Base-by-base conservation (phyloP, 2,329 filamentous ascomycete genomes). In the Fusarium hostae region DNA sequence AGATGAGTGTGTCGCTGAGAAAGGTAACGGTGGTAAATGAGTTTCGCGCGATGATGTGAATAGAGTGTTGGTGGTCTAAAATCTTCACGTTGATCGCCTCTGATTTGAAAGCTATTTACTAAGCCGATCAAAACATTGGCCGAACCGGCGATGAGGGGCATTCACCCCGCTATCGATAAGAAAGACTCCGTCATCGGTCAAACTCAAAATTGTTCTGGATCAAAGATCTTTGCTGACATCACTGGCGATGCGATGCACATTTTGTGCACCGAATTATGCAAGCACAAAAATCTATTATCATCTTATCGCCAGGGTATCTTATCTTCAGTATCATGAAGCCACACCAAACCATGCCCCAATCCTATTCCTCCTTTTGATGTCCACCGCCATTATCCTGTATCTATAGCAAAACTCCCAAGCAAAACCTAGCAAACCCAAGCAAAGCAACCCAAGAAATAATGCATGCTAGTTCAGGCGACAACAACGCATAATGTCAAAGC, bases 51-150 rank as follows among this genome's bases (percentile, higher is more conserved):
- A 12, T 20, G 24, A 30, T 8, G 45, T 9, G 34, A 48, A 18
- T 48, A 18, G 16, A 12, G 26, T 10, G 13, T 9, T 9, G 5
- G 20, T 35, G 34, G 22, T 18, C 15, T 35, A 10, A 51, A 24
- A 51, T 37, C 48, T 52, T 52, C 12, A 20, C 37, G 15, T 11
- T 47, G n/a, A 50, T 47, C 7, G 16, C 55, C 28, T 26, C 55
- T 76, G 75, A 73, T 78, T 78, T 76, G 74, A 71, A 78, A 77
- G 75, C 76, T 44, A 68, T 74, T 76, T 75, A 75, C 74, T 76
- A 76, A 76, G 70, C 73, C 59, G 55, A 44, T 26, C 44, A 60
- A 72, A 41, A 65, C 73, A 70, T 72, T 76, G 69, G 74, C 61
- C 65, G 62, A 56, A 55, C 40, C 22, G 32, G 44, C 51, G 57